Evolutionary conservation across 192 early-diverging fungal genomes (phyloP).

Genomic region (Thoreauomyces humboldtii): DNA sequence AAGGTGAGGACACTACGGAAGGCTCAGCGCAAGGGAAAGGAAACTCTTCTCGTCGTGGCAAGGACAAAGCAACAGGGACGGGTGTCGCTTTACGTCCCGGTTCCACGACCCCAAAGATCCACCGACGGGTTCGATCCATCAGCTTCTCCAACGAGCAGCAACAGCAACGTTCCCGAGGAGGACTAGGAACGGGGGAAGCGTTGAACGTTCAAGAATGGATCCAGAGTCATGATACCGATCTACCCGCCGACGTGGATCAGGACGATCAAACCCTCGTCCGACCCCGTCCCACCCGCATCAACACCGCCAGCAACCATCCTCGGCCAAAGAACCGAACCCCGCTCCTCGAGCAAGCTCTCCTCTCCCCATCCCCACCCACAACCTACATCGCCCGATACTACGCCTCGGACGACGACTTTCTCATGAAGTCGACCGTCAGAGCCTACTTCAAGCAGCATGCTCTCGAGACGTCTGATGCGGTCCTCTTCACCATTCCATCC

Average conservation of each 20-base stretch:
- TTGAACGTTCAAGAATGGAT: conserved; percentile 9
- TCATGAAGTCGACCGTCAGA: conserved; percentile 59
- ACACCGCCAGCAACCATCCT: neutral
- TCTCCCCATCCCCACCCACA: conserved; percentile 1
- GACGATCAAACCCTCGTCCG: neutral
- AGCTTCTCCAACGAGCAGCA: conserved; percentile 34
- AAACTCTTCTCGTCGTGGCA: no score
- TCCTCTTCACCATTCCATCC: conserved; percentile 59
- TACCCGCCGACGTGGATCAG: no score
- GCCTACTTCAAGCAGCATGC: conserved; percentile 65
- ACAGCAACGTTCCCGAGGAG: neutral
- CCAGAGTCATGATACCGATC: neutral
- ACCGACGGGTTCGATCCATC: conserved; percentile 32
- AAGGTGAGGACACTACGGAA: neutral
- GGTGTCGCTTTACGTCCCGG: conserved; percentile 10
- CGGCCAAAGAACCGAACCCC: conserved; percentile 1
- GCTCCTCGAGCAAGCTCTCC: neutral
- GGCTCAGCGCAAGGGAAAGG: no score
- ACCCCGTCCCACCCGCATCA: neutral
- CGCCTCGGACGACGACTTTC: conserved; percentile 69
- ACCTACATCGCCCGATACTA: conserved; percentile 38
- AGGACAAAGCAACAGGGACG: conserved; percentile 11
- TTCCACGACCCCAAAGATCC: conserved; percentile 16
- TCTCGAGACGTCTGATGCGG: conserved; percentile 60
- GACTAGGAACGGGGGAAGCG: no score